Conservation (phyloP, 345 rosid species). For the Citrus mangshanensis region DNA sequence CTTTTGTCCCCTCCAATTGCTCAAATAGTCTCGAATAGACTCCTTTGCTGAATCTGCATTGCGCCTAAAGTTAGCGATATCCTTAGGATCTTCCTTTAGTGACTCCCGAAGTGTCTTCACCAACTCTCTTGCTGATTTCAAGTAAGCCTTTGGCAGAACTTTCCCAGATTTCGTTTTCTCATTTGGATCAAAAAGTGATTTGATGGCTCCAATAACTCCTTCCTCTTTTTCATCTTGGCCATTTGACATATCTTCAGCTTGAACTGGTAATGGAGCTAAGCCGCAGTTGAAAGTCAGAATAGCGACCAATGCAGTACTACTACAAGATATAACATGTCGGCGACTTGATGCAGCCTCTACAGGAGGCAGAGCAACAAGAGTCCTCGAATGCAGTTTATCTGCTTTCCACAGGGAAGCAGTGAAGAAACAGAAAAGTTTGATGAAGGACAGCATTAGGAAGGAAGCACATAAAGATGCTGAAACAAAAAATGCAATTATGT, state of each 20-base stretch:
- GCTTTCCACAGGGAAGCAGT: conserved; percentile 6
- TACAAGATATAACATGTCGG: conserved; percentile 27
- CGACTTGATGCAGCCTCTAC: conserved; percentile 29
- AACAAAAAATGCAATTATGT: not conserved
- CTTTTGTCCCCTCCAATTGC: conserved; percentile 76
- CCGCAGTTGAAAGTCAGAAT: conserved; percentile 26
- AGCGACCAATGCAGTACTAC: conserved; percentile 30
- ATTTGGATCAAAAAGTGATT: conserved; percentile 70
- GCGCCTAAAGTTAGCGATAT: conserved; percentile 63
- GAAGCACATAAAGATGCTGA: not conserved
- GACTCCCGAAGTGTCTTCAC: conserved; percentile 81
- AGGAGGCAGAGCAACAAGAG: conserved; percentile 13
- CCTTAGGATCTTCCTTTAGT: conserved; percentile 70
- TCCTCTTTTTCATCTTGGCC: conserved; percentile 41
- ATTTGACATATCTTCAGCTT: conserved; percentile 34
- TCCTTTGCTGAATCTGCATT: conserved; percentile 92
- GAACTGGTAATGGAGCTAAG: conserved; percentile 25
- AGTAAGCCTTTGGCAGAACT: conserved; percentile 79
- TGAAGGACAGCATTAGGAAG: not conserved
- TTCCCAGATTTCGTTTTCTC: conserved; percentile 78
- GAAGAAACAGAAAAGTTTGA: not conserved
- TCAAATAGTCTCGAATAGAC: conserved; percentile 74
- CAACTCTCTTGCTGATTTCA: conserved; percentile 82
- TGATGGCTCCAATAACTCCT: conserved; percentile 60
- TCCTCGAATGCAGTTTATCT: conserved; percentile 32